A percentile compares a stretch with the other conserved stretches of the same genome.
Conservation (phyloP, 2,329 filamentous ascomycete genomes). For the Spiromastix sp. region DNA sequence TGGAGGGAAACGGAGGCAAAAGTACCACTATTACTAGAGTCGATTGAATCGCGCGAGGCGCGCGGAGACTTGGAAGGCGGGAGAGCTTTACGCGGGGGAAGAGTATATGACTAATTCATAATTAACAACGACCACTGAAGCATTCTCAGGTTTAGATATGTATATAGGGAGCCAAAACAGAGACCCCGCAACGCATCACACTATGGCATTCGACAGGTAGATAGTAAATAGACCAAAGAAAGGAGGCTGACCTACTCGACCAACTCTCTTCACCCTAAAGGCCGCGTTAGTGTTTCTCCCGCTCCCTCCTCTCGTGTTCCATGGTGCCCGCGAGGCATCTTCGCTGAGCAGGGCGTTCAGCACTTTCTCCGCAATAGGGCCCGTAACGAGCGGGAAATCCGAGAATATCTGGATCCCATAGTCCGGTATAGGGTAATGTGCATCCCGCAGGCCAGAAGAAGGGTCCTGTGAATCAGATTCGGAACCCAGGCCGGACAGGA, state of each 20-base stretch:
- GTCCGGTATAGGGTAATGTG: constrained; percentile 42
- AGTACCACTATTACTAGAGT: constrained; percentile 36
- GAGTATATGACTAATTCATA: constrained; percentile 41
- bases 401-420: constrained; percentile 57
- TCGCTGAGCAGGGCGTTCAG: constrained; percentile 55
- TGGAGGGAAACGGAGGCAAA: constrained; percentile 54
- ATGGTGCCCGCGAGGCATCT: constrained; percentile 56
- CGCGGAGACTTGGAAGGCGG: constrained; percentile 42
- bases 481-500: constrained; percentile 63
- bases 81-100: constrained; percentile 54
- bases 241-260: constrained; percentile 59
- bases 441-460: constrained; percentile 9
- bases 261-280: constrained; percentile 63
- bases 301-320: constrained; percentile 49
- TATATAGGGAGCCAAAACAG: too few relatives aligned
- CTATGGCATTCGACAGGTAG: too few relatives aligned
- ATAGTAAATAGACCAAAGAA: background rate
- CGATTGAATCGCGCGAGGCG: constrained; percentile 40
- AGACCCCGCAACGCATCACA: too few relatives aligned
- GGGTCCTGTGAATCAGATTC: constrained; percentile 11
- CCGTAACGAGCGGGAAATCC: constrained; percentile 57
- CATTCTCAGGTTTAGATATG: too few relatives aligned
- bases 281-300: constrained; percentile 41
- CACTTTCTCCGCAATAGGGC: constrained; percentile 54
- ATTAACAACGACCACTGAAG: too few relatives aligned